Evolutionary conservation across 164 flowering plant species (phyloP).

Genomic region (Euptelea pleiosperma): DNA sequence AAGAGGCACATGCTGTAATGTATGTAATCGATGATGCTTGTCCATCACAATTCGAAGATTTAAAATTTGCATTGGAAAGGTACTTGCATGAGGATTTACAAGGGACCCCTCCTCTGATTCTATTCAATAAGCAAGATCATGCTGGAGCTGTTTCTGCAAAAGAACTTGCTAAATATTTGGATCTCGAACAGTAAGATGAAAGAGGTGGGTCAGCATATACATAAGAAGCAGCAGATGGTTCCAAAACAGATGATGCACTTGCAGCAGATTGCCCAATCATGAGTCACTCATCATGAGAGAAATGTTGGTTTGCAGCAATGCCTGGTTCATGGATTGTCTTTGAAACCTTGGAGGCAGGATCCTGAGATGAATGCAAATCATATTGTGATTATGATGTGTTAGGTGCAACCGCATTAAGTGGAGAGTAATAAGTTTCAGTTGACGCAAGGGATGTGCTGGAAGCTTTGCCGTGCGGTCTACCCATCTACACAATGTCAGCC

Average conservation of each 20-base stretch:
- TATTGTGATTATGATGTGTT: slow-evolving; percentile 28
- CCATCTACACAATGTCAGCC: slow-evolving; percentile 99
- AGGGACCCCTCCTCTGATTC: no score
- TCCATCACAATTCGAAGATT: no score
- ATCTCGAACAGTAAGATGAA: no score
- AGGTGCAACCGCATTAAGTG: slow-evolving; percentile 11
- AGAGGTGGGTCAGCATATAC: slow-evolving; percentile 25
- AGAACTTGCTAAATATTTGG: no score
- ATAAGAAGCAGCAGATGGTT: slow-evolving; percentile 26
- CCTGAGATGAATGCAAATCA: slow-evolving; percentile 32
- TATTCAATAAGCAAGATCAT: no score
- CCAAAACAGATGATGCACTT: slow-evolving; percentile 21
- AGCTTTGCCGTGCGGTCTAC: slow-evolving; percentile 63
- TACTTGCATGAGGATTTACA: no score
- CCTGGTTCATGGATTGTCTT: slow-evolving; percentile 29
- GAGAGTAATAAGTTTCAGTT: slow-evolving; percentile 10
- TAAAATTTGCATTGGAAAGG: no score
- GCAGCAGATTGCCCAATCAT: slow-evolving; percentile 50
- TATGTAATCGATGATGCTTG: no score
- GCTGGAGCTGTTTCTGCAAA: no score
- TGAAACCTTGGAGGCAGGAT: slow-evolving; percentile 35
- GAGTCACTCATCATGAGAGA: slow-evolving; percentile 67
- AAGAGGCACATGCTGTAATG: no score
- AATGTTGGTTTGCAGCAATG: slow-evolving; percentile 27
- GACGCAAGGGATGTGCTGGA: slow-evolving; percentile 23